Evolutionary conservation across 2,329 filamentous ascomycete genomes (phyloP).

Genomic region (Xenoacremonium recifei): DNA sequence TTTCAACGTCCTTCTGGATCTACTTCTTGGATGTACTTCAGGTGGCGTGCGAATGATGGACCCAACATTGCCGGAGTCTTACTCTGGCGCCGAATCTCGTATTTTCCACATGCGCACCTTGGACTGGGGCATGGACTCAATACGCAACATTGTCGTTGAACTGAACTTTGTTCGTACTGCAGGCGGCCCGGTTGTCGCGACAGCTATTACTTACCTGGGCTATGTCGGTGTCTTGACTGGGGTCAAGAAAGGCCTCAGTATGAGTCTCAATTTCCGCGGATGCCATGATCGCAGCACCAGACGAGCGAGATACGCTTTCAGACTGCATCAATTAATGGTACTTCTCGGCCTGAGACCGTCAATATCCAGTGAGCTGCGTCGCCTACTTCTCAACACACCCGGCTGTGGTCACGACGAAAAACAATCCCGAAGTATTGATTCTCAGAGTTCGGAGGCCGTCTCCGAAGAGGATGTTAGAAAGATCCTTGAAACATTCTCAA

Average conservation of each 20-base stretch:
- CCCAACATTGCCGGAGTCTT: neutral
- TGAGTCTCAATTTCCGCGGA: constrained; percentile 47
- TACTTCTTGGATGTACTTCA: constrained; percentile 65
- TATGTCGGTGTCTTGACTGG: constrained; percentile 50
- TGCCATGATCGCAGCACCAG: constrained; percentile 24
- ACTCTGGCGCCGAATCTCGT: constrained; percentile 14
- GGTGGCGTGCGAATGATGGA: constrained; percentile 29
- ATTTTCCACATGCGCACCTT: constrained; percentile 56
- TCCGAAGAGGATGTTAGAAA: constrained; percentile 7
- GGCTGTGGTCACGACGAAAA: neutral
- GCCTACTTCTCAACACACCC: constrained; percentile 13
- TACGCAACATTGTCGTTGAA: constrained; percentile 49
- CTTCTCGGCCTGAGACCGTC: constrained; percentile 22
- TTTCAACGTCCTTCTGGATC: constrained; percentile 62
- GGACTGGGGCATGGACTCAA: constrained; percentile 53
- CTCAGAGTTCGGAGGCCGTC: neutral
- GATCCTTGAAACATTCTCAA: constrained; percentile 14
- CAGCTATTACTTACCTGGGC: constrained; percentile 46
- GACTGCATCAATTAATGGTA: constrained; percentile 27
- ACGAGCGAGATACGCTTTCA: constrained; percentile 18
- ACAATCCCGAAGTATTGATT: neutral
- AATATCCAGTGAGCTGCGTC: constrained; percentile 25
- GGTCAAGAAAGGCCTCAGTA: constrained; percentile 42
- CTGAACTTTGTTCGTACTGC: constrained; percentile 44
- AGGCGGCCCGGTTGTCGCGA: constrained; percentile 38